Percentiles rank a stretch among this genome's conserved stretches.
Evolutionary conservation across 106 monocot genomes (phyloP).

Genomic region (Xerophyta viscosa): DNA sequence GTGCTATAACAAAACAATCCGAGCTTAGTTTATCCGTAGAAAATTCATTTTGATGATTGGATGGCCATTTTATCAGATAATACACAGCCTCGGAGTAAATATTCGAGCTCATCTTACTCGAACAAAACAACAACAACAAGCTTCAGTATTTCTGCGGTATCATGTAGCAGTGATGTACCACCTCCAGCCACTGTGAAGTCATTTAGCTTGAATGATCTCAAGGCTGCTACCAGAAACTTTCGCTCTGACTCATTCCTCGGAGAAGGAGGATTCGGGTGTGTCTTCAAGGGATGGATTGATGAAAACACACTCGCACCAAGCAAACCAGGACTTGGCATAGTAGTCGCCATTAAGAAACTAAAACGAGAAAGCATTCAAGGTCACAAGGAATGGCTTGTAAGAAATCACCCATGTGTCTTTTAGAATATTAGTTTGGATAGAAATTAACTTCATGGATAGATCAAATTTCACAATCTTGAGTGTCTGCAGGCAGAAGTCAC

Average conservation of each 20-base stretch:
- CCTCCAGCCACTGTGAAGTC: conserved; percentile 27
- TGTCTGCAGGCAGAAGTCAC: conserved; percentile 76
- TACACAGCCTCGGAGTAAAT: conserved; percentile 9
- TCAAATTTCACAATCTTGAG: too few relatives aligned
- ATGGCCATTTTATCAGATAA: conserved; percentile 2
- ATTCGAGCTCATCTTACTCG: conserved; percentile 17
- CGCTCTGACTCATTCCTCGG: conserved; percentile 67
- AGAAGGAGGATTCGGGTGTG: conserved; percentile 87
- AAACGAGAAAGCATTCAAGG: conserved; percentile 90
- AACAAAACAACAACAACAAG: conserved; percentile 5
- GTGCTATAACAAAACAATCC: too few relatives aligned
- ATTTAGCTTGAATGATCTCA: conserved; percentile 68
- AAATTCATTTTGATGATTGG: background rate
- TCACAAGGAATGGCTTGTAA: conserved; percentile 90
- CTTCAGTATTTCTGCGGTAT: conserved; percentile 8
- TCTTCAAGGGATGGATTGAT: conserved; percentile 93
- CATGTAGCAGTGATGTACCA: conserved; percentile 17
- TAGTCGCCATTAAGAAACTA: conserved; percentile 86
- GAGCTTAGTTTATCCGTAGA: too few relatives aligned
- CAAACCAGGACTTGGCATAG: conserved; percentile 57
- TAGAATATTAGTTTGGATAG: background rate
- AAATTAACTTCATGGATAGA: too few relatives aligned
- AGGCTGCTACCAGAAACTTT: conserved; percentile 69
- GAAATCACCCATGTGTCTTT: conserved; percentile 1
- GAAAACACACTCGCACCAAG: conserved; percentile 52